phyloP scores from a whole-genome alignment of 139 green algal species.

The Tetratostichococcus sp. region DNA sequence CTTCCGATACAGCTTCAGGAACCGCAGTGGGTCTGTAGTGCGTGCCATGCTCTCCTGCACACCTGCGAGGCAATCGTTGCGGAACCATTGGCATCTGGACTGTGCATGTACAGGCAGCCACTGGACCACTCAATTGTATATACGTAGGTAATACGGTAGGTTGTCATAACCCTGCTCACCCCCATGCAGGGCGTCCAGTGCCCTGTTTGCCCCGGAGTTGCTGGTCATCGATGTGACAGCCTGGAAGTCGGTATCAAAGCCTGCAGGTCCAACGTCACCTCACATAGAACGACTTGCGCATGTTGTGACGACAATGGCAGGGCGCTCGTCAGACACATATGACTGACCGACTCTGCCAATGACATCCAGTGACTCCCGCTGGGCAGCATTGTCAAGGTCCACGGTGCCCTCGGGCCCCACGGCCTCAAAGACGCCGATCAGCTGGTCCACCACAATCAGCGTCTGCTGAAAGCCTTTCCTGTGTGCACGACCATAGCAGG shows the following conservation, averaged over 20 bases:
- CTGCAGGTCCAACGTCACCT: no score
- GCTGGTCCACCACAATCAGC: not conserved
- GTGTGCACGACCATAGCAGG: no score
- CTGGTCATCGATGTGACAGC: not conserved
- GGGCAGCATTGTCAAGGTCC: constrained; percentile 8
- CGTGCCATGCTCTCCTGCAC: not conserved
- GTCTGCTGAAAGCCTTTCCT: constrained; percentile 3
- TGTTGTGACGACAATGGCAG: no score
- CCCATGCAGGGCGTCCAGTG: not conserved
- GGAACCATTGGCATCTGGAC: no score
- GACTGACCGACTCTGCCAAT: constrained; percentile 1
- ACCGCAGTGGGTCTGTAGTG: not conserved
- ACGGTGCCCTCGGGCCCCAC: not conserved
- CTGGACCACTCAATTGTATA: no score
- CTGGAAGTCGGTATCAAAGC: not conserved
- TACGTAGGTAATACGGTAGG: no score
- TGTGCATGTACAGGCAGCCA: no score
- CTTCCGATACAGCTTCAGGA: not conserved
- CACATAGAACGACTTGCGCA: no score
- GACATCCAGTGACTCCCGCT: constrained; percentile 15
- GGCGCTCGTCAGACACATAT: no score
- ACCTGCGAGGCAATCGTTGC: not conserved
- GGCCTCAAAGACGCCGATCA: not conserved
- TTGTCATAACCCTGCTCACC: not conserved
- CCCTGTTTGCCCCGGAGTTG: not conserved